phyloP scores from a whole-genome alignment of 2,329 filamentous ascomycete genomes.

The Macrophomina tecta region DNA sequence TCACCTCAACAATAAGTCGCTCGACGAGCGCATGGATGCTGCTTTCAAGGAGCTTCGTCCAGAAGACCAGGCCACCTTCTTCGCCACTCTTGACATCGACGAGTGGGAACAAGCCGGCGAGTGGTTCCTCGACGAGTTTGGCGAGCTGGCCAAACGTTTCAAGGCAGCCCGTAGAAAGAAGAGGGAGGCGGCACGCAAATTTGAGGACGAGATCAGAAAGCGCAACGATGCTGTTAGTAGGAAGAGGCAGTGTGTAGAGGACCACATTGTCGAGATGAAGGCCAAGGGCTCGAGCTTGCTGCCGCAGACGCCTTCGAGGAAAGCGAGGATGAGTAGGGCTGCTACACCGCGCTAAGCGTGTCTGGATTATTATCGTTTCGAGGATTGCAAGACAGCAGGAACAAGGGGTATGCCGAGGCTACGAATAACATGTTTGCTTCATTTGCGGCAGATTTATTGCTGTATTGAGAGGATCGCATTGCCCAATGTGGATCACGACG shows the following conservation, averaged over 20 bases:
- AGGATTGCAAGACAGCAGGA: too few species aligned
- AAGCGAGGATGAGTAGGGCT: not conserved
- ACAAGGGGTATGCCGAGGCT: too few species aligned
- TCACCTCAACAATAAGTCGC: conserved; percentile 29
- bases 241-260: conserved; percentile 56
- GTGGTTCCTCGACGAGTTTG: conserved; percentile 64
- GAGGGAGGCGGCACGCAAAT: conserved; percentile 57
- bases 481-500: not conserved
- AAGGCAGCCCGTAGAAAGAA: conserved; percentile 60
- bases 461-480: too few species aligned
- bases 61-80: conserved; percentile 55
- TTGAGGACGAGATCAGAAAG: conserved; percentile 61
- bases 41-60: conserved; percentile 36
- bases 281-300: conserved; percentile 60
- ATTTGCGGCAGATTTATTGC: not conserved
- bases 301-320: conserved; percentile 47
- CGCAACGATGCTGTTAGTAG: conserved; percentile 59
- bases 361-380: not conserved
- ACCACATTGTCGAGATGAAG: conserved; percentile 61
- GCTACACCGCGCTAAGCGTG: not conserved
- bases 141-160: conserved; percentile 56
- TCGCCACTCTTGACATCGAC: conserved; percentile 57
- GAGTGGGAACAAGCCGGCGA: conserved; percentile 69
- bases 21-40: conserved; percentile 22
- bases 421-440: not conserved